Base-by-base conservation (phyloP, 176 grass and related monocot species). In the Themeda triandra region DNA sequence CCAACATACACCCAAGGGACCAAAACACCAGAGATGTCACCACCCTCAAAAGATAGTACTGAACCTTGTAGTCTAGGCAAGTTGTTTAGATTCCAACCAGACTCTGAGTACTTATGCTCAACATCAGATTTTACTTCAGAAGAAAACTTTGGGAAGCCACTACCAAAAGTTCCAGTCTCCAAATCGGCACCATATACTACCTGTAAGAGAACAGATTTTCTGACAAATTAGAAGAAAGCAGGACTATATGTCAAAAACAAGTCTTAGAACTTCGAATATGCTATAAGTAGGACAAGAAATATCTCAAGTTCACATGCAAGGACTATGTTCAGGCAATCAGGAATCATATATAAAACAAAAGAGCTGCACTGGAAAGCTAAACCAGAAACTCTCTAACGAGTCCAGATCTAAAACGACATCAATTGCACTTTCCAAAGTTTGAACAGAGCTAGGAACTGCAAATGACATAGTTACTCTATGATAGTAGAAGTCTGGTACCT, bases 1-100 rank as follows among this genome's bases (percentile, higher is more conserved):
- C 96, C 96, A 11, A 95, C 85, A 89, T 98, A 95, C 68, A 95
- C 33, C 96, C 92, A 98, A 77, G 96, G 96, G 45, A 98, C 92
- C 71, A 93, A 74, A 86, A 98, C 91, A 85, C 96, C 96, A 79
- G 96, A 95, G 81, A 98, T 93, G 69, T 98, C 89, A 45, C 93
- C 89, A 28, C 83, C 82, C 80, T 98, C 96, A 77, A 92, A 95
- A 82, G 88, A 88, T 46, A 98, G 92, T 66, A 92, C 87, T 77
- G 96, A 98, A 63, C 96, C 96, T 76, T 92, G 93, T 80, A 95
- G 89, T 80, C 86, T 91, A 39, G 93, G 89, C 71, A 98, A 86
- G 62, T 95, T 95, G 73, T 95, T 98, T 64, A 98, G 89, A 80
- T 98, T 98, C 96, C 96, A 98, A 66, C 91, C 83, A 66, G 91